Conservation (phyloP, 192 early-diverging fungal genomes). For the Coemansia sp. region DNA sequence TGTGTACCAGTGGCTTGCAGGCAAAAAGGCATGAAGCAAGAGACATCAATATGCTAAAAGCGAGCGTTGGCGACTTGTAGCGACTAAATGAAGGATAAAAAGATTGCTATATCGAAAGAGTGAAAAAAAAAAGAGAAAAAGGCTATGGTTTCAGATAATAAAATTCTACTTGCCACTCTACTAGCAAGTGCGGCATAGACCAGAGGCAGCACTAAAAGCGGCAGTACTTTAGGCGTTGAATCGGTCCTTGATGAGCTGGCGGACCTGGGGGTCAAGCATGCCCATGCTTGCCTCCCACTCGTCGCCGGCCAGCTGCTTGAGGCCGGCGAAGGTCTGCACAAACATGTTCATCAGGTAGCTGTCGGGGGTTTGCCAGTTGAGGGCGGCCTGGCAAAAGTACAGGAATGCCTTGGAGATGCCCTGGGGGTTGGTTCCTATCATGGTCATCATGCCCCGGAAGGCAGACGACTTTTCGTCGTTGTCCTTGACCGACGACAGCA, state of each 20-base stretch:
- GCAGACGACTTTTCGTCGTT: conserved; percentile 97
- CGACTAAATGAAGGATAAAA: no score
- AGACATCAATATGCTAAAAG: not conserved
- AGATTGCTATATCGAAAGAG: not conserved
- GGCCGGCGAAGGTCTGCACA: conserved; percentile 54
- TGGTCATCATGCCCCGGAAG: conserved; percentile 93
- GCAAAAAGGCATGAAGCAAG: not conserved
- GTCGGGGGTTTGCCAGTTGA: conserved; percentile 72
- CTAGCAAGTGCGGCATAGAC: not conserved
- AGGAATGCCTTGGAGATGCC: conserved; percentile 73
- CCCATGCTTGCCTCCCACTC: conserved; percentile 52
- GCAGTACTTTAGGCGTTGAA: conserved; percentile 34
- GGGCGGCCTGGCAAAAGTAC: conserved; percentile 81
- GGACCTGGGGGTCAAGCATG: conserved; percentile 47
- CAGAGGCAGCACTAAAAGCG: not conserved
- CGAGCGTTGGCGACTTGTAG: no score
- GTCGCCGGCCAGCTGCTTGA: conserved; percentile 51
- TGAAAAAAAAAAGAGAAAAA: conserved; percentile 11
- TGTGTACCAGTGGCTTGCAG: conserved; percentile 62
- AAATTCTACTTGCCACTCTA: not conserved
- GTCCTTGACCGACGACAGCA: conserved; percentile 82
- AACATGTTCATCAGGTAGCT: conserved; percentile 51
- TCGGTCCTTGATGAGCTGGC: conserved; percentile 44
- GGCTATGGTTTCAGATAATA: conserved; percentile 17
- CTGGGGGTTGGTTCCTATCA: conserved; percentile 91